Evolutionary conservation across 768 basidiomycete genomes (phyloP).

Genomic region (Lactarius hengduanensis): DNA sequence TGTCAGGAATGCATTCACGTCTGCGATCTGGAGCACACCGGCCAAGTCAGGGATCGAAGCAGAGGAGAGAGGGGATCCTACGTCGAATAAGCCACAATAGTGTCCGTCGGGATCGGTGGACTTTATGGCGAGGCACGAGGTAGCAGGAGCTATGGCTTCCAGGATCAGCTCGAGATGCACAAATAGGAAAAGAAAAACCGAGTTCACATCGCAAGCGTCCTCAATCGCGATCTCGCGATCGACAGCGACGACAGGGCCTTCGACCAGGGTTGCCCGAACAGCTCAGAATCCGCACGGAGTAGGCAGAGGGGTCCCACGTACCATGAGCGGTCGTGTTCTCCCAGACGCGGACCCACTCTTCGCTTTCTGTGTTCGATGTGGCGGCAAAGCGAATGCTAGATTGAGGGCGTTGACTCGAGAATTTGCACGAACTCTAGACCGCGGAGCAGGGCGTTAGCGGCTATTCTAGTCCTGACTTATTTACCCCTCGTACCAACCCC

Average conservation of each 20-base stretch:
- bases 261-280: slow-evolving; percentile 56
- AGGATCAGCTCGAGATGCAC: slow-evolving; percentile 16
- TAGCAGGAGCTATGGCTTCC: slow-evolving; percentile 51
- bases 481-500: too few species aligned
- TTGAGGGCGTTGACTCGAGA: too few species aligned
- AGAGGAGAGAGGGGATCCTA: slow-evolving; percentile 38
- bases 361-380: slow-evolving; percentile 40
- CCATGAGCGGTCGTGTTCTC: slow-evolving; percentile 44
- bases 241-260: slow-evolving; percentile 62
- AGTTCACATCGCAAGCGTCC: slow-evolving; percentile 73
- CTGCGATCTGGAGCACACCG: slow-evolving; percentile 57
- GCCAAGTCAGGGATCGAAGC: not conserved
- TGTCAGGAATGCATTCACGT: slow-evolving; percentile 83
- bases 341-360: slow-evolving; percentile 63
- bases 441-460: too few species aligned
- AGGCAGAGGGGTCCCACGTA: not conserved
- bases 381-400: slow-evolving; percentile 28
- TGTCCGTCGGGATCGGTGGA: slow-evolving; percentile 31
- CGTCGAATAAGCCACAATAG: slow-evolving; percentile 71
- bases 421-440: too few species aligned
- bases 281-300: not conserved
- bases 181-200: not conserved
- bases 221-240: slow-evolving; percentile 75
- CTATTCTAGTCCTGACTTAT: too few species aligned
- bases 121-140: slow-evolving; percentile 64